Evolutionary conservation across 1,284 basidiomycete species (phyloP).

Genomic region (Boletus sp.): DNA sequence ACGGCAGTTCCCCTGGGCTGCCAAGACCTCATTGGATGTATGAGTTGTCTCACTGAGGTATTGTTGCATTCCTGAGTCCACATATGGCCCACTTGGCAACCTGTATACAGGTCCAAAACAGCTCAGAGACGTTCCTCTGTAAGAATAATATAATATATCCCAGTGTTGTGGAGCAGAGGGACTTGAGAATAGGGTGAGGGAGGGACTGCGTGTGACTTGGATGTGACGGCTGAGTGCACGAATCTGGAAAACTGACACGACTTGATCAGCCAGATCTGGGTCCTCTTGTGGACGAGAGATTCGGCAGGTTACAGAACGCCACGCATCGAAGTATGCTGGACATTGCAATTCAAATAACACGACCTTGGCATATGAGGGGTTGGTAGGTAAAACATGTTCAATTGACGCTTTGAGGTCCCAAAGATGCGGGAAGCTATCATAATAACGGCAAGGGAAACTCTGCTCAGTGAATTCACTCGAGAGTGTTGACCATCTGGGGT

Average conservation of each 20-base stretch:
- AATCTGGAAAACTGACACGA: background rate
- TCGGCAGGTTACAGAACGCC: background rate
- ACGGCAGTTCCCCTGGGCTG: background rate
- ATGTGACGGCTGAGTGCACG: background rate
- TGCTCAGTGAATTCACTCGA: slow-evolving; percentile 28
- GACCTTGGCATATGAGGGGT: background rate
- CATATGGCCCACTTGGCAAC: background rate
- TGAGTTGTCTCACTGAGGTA: too few species aligned
- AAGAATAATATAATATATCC: background rate
- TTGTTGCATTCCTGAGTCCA: too few species aligned
- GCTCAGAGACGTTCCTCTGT: background rate
- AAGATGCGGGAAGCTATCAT: slow-evolving; percentile 1
- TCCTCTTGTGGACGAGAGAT: background rate
- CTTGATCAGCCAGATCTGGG: background rate
- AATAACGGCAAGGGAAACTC: slow-evolving; percentile 14
- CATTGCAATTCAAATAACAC: background rate
- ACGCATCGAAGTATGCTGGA: background rate
- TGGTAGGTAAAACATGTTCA: background rate
- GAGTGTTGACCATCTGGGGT: background rate
- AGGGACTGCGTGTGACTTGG: background rate
- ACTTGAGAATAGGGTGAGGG: background rate
- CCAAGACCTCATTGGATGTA: too few species aligned
- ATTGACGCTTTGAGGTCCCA: background rate
- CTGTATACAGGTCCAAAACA: background rate
- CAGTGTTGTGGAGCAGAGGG: background rate